Conservation (phyloP, 202 grass and related monocot species). For the Miscanthus sacchariflorus region DNA sequence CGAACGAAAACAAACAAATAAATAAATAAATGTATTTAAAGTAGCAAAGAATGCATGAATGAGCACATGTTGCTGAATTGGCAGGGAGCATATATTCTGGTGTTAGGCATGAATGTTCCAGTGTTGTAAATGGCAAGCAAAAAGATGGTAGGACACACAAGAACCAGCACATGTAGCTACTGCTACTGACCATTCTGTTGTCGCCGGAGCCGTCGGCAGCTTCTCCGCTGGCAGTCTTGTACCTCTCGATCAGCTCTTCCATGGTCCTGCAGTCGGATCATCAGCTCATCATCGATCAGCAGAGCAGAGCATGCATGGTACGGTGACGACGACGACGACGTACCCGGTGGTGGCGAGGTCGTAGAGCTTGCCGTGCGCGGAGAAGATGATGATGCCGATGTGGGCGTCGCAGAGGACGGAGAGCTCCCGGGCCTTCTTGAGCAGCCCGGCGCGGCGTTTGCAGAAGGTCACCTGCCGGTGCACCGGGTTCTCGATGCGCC, state of each 20-base stretch:
- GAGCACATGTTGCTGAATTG: neutral
- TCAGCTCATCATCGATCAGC: neutral
- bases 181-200: slow-evolving; percentile 39
- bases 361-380: slow-evolving; percentile 89
- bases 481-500: slow-evolving; percentile 88
- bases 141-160: neutral
- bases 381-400: slow-evolving; percentile 91
- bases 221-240: slow-evolving; percentile 73
- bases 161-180: neutral
- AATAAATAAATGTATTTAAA: neutral
- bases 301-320: neutral
- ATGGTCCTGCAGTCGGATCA: slow-evolving; percentile 54
- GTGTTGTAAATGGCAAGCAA: neutral
- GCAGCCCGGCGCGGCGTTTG: slow-evolving; percentile 80
- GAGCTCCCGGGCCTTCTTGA: slow-evolving; percentile 90
- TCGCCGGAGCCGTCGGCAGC: slow-evolving; percentile 55
- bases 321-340: neutral
- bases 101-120: neutral
- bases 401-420: slow-evolving; percentile 83
- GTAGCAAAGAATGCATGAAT: neutral
- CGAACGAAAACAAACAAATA: neutral
- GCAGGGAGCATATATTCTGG: neutral
- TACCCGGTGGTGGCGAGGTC: slow-evolving; percentile 86
- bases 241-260: slow-evolving; percentile 88
- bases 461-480: slow-evolving; percentile 96